Conservation (phyloP, 805 yeast species). For the Henningerozyma blattae region DNA sequence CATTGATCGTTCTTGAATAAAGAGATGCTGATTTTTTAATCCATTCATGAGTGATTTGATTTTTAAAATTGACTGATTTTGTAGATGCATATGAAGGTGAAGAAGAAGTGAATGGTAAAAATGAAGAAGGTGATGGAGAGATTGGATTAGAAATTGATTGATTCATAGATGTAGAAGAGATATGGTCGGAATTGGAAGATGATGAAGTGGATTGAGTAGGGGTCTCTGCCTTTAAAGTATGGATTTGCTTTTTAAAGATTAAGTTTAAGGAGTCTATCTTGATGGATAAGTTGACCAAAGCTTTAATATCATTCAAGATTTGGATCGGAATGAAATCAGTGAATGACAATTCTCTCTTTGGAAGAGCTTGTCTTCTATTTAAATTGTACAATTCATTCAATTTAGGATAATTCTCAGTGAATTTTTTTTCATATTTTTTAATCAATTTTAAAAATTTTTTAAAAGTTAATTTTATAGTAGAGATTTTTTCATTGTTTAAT, state of each 20-base stretch:
- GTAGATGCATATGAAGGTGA: slow-evolving; percentile 6
- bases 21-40: slow-evolving; percentile 20
- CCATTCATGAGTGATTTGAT: slow-evolving; percentile 19
- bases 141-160: background rate
- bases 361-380: slow-evolving; percentile 7
- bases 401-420: slow-evolving; percentile 11
- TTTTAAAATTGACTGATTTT: slow-evolving; percentile 11
- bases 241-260: slow-evolving; percentile 21
- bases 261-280: slow-evolving; percentile 12
- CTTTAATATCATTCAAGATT: slow-evolving; percentile 20
- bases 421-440: slow-evolving; percentile 7
- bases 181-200: slow-evolving; percentile 1
- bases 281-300: slow-evolving; percentile 18
- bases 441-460: slow-evolving; percentile 6
- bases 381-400: slow-evolving; percentile 18
- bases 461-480: slow-evolving; percentile 16
- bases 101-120: slow-evolving; percentile 3
- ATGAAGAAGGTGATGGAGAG: background rate
- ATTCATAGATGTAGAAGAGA: slow-evolving; percentile 1
- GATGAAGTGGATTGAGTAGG: slow-evolving; percentile 1
- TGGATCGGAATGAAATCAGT: slow-evolving; percentile 19
- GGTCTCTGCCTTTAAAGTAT: slow-evolving; percentile 8
- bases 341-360: slow-evolving; percentile 18
- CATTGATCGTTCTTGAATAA: slow-evolving; percentile 22
- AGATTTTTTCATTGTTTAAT: slow-evolving; percentile 13